phyloP scores from a whole-genome alignment of 73 alveolate species.

The Urostyla sp. region DNA sequence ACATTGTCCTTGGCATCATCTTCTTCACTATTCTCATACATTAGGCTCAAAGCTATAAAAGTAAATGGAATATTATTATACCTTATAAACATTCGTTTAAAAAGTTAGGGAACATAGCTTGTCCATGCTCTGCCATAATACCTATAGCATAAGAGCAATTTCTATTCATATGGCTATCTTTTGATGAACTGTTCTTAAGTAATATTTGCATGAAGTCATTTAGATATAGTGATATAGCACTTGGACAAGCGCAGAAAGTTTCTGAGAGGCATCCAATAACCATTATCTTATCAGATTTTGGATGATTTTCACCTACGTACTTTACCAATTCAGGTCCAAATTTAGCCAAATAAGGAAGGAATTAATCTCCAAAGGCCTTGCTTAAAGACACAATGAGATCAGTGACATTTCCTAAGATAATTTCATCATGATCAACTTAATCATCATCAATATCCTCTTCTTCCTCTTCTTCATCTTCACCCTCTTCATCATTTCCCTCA shows the following conservation, averaged over 20 bases:
- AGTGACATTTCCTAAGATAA: constrained; percentile 63
- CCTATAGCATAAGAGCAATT: constrained; percentile 65
- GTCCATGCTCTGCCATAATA: constrained; percentile 33
- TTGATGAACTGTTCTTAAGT: constrained; percentile 21
- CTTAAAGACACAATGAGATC: constrained; percentile 54
- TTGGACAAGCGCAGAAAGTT: constrained; percentile 58
- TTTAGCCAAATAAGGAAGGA: constrained; percentile 32
- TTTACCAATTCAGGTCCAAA: constrained; percentile 52
- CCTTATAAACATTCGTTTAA: constrained; percentile 14
- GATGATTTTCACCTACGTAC: constrained; percentile 50
- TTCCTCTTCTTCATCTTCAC: constrained; percentile 55
- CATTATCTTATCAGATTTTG: constrained; percentile 64
- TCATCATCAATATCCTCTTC: constrained; percentile 67
- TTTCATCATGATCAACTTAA: constrained; percentile 70
- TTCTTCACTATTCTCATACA: constrained; percentile 20
- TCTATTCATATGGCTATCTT: constrained; percentile 49
- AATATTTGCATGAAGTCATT: constrained; percentile 40
- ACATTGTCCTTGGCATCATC: constrained; percentile 70
- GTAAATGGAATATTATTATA: constrained; percentile 9
- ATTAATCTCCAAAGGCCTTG: constrained; percentile 66
- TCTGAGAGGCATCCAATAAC: constrained; percentile 73
- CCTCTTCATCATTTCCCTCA: constrained; percentile 62
- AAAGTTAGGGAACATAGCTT: no score
- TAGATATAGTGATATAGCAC: constrained; percentile 33
- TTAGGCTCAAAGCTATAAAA: background rate